A percentile compares a stretch with the other conserved stretches of the same genome.
Conservation (phyloP, 2,329 filamentous ascomycete species). For the Trichophyton benhamiae region DNA sequence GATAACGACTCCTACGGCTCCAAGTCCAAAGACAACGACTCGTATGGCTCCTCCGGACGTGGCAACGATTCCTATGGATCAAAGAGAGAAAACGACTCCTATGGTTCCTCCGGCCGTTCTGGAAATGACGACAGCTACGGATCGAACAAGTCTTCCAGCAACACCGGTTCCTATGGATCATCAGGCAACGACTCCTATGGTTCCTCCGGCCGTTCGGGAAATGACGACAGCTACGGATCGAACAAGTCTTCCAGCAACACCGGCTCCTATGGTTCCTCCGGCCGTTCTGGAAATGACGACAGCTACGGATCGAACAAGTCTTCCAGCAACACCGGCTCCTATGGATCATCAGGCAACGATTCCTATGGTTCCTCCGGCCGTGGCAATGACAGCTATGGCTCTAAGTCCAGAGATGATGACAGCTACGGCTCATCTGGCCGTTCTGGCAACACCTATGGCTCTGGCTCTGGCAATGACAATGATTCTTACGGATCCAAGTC, state of each 20-base stretch:
- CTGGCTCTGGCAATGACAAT: not conserved
- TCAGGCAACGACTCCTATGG: slow-evolving; percentile 4
- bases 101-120: not conserved
- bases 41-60: not conserved
- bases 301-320: not conserved
- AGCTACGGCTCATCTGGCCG: not conserved
- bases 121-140: not conserved
- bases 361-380: slow-evolving; percentile 5
- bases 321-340: not conserved
- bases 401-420: not conserved
- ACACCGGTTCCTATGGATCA: slow-evolving; percentile 4
- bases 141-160: not conserved
- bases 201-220: not conserved
- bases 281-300: not conserved
- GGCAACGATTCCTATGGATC: not conserved
- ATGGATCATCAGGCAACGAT: slow-evolving; percentile 5
- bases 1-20: not conserved
- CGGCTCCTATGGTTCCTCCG: not conserved
- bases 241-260: not conserved
- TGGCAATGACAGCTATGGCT: not conserved
- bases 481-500: not conserved
- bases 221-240: slow-evolving; percentile 3
- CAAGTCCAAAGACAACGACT: not conserved
- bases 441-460: slow-evolving; percentile 4
- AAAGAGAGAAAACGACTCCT: not conserved